A percentile compares a stretch with the other conserved stretches of the same genome.
Evolutionary conservation across 148 eudicot species (phyloP).

Genomic region (Rhododendron vialii): DNA sequence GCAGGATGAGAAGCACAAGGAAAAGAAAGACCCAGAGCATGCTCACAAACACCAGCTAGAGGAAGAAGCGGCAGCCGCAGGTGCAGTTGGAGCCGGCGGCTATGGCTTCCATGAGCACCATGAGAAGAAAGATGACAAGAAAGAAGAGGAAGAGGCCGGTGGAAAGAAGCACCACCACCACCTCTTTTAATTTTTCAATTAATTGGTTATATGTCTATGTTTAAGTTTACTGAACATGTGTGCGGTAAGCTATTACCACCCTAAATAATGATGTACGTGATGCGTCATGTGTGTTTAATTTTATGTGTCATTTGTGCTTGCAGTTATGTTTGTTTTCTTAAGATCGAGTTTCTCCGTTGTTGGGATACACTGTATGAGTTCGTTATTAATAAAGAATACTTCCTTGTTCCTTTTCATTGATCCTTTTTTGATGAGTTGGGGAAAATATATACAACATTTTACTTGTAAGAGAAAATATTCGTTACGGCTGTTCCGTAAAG

Average conservation of each 20-base stretch:
- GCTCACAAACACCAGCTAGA: neutral
- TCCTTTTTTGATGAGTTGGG: too few relatives aligned
- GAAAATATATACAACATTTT: too few relatives aligned
- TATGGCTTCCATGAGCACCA: neutral
- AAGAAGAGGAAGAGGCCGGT: neutral
- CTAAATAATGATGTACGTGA: neutral
- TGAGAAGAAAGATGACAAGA: neutral
- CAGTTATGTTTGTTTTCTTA: neutral
- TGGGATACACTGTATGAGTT: neutral
- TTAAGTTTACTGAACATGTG: neutral
- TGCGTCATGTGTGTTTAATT: neutral
- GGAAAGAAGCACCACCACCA: slow-evolving; percentile 1
- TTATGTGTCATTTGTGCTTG: neutral
- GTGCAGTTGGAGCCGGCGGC: neutral
- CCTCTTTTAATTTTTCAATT: neutral
- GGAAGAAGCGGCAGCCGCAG: neutral
- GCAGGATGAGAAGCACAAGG: neutral
- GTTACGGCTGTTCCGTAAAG: too few relatives aligned
- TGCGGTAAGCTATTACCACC: neutral
- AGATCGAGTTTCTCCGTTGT: neutral
- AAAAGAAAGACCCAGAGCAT: neutral
- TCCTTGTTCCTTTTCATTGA: neutral
- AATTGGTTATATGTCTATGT: neutral
- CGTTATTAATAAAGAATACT: neutral
- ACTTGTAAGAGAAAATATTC: too few relatives aligned